Evolutionary conservation across 2,329 filamentous ascomycete species (phyloP).

Genomic region (Ampelomyces quisqualis): DNA sequence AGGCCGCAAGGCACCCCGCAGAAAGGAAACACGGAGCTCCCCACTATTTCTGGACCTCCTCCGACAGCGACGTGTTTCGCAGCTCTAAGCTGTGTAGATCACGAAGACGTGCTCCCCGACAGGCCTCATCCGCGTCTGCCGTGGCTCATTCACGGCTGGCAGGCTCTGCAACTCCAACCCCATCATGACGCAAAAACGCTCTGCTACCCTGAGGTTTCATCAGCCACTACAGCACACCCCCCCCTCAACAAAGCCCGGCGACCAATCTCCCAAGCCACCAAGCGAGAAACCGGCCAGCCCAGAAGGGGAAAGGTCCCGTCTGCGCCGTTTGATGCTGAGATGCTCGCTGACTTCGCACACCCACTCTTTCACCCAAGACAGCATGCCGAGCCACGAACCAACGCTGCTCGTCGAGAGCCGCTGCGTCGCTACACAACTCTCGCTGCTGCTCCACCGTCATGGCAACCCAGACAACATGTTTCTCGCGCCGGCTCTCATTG

Average conservation of each 20-base stretch:
- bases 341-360: conserved; percentile 6
- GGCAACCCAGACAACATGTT: conserved; percentile 17
- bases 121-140: conserved; percentile 2
- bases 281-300: conserved; percentile 3
- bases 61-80: conserved; percentile 14
- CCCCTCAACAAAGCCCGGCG: conserved; percentile 16
- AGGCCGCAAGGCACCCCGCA: conserved; percentile 12
- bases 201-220: conserved; percentile 5
- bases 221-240: conserved; percentile 7
- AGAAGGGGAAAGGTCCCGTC: conserved; percentile 4
- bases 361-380: conserved; percentile 13
- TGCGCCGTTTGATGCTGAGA: conserved; percentile 10
- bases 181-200: conserved; percentile 9
- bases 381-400: conserved; percentile 10
- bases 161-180: not conserved
- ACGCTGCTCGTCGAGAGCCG: conserved; percentile 14
- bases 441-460: conserved; percentile 26
- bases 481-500: conserved; percentile 10
- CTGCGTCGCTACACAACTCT: conserved; percentile 8
- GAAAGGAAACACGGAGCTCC: conserved; percentile 15
- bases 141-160: conserved; percentile 5
- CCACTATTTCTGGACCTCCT: conserved; percentile 15
- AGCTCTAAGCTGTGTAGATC: conserved; percentile 5
- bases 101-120: conserved; percentile 1
- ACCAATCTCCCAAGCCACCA: conserved; percentile 10